Evolutionary conservation across 805 yeast species (phyloP).

Genomic region (Candida manassasensis): DNA sequence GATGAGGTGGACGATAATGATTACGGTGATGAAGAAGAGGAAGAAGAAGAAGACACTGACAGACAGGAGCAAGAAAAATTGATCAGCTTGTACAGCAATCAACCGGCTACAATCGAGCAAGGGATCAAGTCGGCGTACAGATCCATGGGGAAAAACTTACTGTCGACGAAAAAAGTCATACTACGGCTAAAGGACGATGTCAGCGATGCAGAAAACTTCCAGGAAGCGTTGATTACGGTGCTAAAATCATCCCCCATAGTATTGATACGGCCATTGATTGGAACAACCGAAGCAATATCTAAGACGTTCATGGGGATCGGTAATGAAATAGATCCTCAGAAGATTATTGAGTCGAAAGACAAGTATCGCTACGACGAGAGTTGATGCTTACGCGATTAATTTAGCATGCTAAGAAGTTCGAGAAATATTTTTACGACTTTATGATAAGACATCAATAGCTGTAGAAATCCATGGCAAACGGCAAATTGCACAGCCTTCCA

Average conservation of each 20-base stretch:
- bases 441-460: too few relatives aligned
- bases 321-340: conserved; percentile 69
- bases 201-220: conserved; percentile 59
- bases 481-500: too few relatives aligned
- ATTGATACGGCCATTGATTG: conserved; percentile 79
- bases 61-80: conserved; percentile 21
- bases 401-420: too few relatives aligned
- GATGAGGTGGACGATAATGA: conserved; percentile 14
- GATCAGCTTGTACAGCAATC: conserved; percentile 78
- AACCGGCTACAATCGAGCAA: conserved; percentile 64
- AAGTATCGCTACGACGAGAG: conserved; percentile 45
- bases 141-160: conserved; percentile 64
- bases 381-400: too few relatives aligned
- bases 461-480: too few relatives aligned
- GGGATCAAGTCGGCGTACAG: conserved; percentile 75
- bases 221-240: conserved; percentile 61
- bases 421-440: too few relatives aligned
- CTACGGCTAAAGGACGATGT: conserved; percentile 56
- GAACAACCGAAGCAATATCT: conserved; percentile 87
- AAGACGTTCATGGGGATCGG: conserved; percentile 79
- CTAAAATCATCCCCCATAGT: conserved; percentile 78
- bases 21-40: conserved; percentile 12
- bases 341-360: conserved; percentile 54
- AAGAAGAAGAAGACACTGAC: conserved; percentile 21
- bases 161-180: conserved; percentile 61